Conservation (phyloP, 306 rosid species). For the Rosa persica region DNA sequence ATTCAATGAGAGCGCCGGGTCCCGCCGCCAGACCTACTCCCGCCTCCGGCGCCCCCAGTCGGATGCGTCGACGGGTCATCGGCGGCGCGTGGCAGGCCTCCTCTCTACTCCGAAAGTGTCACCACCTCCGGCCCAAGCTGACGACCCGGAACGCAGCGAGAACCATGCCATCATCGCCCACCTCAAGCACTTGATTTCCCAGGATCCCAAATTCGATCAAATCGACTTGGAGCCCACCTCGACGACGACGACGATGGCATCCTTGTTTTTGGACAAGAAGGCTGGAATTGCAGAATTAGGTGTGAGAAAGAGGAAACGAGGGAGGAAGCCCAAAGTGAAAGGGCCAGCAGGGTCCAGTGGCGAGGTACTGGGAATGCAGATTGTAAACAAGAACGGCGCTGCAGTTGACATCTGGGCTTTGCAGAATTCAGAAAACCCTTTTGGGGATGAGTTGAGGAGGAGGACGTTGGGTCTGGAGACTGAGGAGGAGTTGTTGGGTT, state of each 20-base stretch:
- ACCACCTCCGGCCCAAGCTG: conserved; percentile 34
- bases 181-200: conserved; percentile 53
- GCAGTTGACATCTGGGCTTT: conserved; percentile 42
- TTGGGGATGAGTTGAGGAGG: conserved; percentile 57
- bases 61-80: conserved; percentile 44
- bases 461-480: conserved; percentile 56
- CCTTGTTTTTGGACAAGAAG: not conserved
- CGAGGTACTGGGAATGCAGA: conserved; percentile 34
- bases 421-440: conserved; percentile 49
- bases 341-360: conserved; percentile 14
- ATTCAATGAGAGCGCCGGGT: conserved; percentile 79
- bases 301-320: conserved; percentile 68
- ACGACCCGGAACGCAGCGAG: conserved; percentile 46
- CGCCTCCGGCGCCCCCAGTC: conserved; percentile 43
- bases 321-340: conserved; percentile 70
- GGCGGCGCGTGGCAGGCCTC: conserved; percentile 56
- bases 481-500: conserved; percentile 69
- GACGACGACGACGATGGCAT: not conserved
- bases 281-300: conserved; percentile 5
- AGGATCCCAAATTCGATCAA: conserved; percentile 66
- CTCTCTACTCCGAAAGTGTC: conserved; percentile 42
- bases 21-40: conserved; percentile 82
- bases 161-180: conserved; percentile 58
- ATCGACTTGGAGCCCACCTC: conserved; percentile 41
- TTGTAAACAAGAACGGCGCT: conserved; percentile 48